Percentiles rank a stretch among this genome's conserved stretches.
phyloP scores from a whole-genome alignment of 2,329 filamentous ascomycete genomes.

The Cladobotryum mycophilum region DNA sequence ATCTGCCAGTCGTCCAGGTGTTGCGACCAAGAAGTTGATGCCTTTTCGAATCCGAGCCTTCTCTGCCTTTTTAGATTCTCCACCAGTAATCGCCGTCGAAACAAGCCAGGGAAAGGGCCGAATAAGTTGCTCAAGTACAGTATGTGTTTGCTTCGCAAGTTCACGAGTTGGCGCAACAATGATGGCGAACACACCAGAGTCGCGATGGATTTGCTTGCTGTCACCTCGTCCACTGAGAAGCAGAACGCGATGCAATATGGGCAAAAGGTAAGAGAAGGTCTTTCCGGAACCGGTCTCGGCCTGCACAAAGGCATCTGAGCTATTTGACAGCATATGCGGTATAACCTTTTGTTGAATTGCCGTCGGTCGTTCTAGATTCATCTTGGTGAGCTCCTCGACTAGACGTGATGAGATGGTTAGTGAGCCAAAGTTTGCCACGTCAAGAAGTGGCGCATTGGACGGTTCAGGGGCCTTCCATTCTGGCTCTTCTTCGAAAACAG shows the following conservation, averaged over 20 bases:
- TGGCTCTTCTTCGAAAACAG: slow-evolving; percentile 45
- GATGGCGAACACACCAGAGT: slow-evolving; percentile 88
- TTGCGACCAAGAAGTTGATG: slow-evolving; percentile 91
- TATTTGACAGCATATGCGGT: slow-evolving; percentile 68
- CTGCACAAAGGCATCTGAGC: slow-evolving; percentile 90
- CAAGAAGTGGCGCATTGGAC: slow-evolving; percentile 83
- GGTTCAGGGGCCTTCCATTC: slow-evolving; percentile 58
- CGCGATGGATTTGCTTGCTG: slow-evolving; percentile 60
- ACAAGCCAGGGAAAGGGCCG: slow-evolving; percentile 93
- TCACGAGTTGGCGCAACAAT: slow-evolving; percentile 92
- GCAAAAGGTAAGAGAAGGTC: slow-evolving; percentile 90
- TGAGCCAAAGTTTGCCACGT: slow-evolving; percentile 79
- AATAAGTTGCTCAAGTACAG: slow-evolving; percentile 77
- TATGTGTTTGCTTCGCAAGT: slow-evolving; percentile 86
- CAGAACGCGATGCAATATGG: slow-evolving; percentile 83
- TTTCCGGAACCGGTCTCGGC: slow-evolving; percentile 97
- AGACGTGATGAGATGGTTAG: slow-evolving; percentile 76
- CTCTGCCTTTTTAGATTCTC: slow-evolving; percentile 69
- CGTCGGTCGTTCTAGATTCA: slow-evolving; percentile 84
- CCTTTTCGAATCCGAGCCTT: slow-evolving; percentile 93
- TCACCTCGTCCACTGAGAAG: slow-evolving; percentile 57
- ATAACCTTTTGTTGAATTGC: slow-evolving; percentile 91
- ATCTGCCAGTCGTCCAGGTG: slow-evolving; percentile 83
- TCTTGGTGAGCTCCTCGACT: slow-evolving; percentile 78
- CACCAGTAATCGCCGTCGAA: slow-evolving; percentile 71